Evolutionary conservation across 2,329 filamentous ascomycete species (phyloP).

Genomic region (Colletotrichum gigasporum): DNA sequence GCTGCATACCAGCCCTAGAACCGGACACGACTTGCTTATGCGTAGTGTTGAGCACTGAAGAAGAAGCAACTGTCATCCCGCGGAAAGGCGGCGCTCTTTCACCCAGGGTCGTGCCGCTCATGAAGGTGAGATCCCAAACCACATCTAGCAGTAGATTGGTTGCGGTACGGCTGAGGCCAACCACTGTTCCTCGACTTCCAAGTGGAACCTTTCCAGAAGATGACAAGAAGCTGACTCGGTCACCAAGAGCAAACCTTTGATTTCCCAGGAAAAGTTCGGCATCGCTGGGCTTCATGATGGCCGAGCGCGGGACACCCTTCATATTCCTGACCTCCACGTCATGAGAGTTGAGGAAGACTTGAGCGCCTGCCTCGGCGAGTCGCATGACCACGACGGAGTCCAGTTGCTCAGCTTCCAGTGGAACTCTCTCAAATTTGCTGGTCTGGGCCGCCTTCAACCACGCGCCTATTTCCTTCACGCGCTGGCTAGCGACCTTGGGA

Average conservation of each 20-base stretch:
- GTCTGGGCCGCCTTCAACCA: slow-evolving; percentile 95
- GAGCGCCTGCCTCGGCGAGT: slow-evolving; percentile 81
- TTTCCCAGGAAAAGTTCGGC: slow-evolving; percentile 91
- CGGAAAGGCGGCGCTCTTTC: slow-evolving; percentile 93
- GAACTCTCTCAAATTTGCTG: slow-evolving; percentile 94
- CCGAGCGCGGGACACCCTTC: slow-evolving; percentile 83
- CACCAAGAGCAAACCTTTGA: slow-evolving; percentile 85
- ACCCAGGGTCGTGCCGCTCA: slow-evolving; percentile 93
- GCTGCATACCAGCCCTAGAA: slow-evolving; percentile 66
- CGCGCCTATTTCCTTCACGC: slow-evolving; percentile 91
- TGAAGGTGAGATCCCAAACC: slow-evolving; percentile 93
- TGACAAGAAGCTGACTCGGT: slow-evolving; percentile 92
- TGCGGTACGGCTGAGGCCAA: slow-evolving; percentile 89
- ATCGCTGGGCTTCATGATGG: slow-evolving; percentile 91
- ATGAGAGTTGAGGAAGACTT: slow-evolving; percentile 60
- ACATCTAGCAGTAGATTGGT: slow-evolving; percentile 87
- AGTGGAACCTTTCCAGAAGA: slow-evolving; percentile 96
- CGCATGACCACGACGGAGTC: slow-evolving; percentile 88
- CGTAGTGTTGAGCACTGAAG: slow-evolving; percentile 89
- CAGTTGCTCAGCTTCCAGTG: slow-evolving; percentile 93
- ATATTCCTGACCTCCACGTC: slow-evolving; percentile 73
- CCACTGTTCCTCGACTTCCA: slow-evolving; percentile 89
- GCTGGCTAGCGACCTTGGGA: slow-evolving; percentile 74
- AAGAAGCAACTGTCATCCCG: slow-evolving; percentile 87
- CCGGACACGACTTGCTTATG: slow-evolving; percentile 82